Evolutionary conservation across 345 rosid genomes (phyloP).

Genomic region (Viola odorata): DNA sequence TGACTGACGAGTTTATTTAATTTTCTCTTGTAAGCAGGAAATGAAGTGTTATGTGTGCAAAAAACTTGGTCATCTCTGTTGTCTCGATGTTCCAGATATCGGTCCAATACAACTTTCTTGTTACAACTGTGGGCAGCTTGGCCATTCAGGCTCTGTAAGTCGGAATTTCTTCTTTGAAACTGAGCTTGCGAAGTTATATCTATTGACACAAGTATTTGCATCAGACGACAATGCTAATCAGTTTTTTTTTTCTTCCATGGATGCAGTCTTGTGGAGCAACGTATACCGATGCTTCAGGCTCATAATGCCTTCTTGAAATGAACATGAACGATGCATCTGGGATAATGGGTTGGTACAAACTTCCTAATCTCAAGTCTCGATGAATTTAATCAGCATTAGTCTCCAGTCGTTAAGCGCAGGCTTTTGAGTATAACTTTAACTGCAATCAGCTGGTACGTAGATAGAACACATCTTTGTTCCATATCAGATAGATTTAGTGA

Average conservation of each 20-base stretch:
- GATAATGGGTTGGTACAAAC: too few species aligned
- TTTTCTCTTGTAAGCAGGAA: not conserved
- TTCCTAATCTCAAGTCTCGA: too few species aligned
- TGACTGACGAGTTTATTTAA: not conserved
- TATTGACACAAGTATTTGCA: not conserved
- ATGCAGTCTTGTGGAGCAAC: constrained; percentile 1
- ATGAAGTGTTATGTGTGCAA: not conserved
- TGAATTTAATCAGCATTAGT: too few species aligned
- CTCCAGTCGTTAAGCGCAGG: too few species aligned
- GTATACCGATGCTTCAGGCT: not conserved
- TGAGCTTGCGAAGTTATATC: not conserved
- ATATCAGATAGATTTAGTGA: too few species aligned
- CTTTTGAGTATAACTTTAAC: too few species aligned
- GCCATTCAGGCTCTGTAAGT: not conserved
- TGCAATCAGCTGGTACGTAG: too few species aligned
- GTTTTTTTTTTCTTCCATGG: constrained; percentile 44
- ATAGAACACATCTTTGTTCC: too few species aligned
- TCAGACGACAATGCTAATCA: not conserved
- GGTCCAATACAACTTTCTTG: not conserved
- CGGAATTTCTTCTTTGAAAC: not conserved
- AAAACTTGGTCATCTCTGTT: not conserved
- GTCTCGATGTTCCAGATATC: not conserved
- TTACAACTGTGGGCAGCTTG: not conserved
- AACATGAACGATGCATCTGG: not conserved
- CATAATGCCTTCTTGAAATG: not conserved